Conservation (phyloP, 1,284 basidiomycete species). For the Sanghuangporus weigelae region DNA sequence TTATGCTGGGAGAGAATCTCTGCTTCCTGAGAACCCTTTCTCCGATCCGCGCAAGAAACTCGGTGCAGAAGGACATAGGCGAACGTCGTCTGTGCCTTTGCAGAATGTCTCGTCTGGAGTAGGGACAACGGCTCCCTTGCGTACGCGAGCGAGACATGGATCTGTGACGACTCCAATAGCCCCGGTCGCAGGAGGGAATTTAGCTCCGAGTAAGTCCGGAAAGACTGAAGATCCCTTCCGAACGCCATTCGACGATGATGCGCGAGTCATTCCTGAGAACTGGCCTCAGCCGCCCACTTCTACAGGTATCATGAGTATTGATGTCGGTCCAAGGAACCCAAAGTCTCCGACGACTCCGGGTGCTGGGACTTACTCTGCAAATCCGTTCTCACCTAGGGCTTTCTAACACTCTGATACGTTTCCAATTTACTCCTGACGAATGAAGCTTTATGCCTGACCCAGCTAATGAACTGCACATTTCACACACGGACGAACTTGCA, state of each 20-base stretch:
- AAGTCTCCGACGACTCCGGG: background rate
- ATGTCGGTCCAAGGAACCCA: background rate
- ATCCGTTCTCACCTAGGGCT: constrained; percentile 13
- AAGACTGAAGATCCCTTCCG: constrained; percentile 57
- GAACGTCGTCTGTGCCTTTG: constrained; percentile 14
- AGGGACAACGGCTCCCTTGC: background rate
- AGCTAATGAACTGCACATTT: no score
- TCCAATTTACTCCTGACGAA: no score
- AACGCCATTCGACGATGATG: constrained; percentile 73
- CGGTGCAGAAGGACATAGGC: background rate
- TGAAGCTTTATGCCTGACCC: no score
- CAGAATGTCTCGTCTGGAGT: background rate
- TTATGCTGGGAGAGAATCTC: constrained; percentile 5
- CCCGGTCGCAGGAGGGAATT: constrained; percentile 28
- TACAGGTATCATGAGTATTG: background rate
- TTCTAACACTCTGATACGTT: background rate
- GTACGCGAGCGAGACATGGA: constrained; percentile 23
- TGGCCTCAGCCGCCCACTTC: constrained; percentile 2
- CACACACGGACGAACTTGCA: no score
- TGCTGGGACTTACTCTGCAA: background rate
- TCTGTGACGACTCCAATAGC: constrained; percentile 13
- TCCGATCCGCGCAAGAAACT: background rate
- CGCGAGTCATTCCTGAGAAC: constrained; percentile 7
- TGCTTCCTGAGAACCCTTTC: constrained; percentile 8
- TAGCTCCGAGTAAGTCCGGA: constrained; percentile 35